Evolutionary conservation across 352 stramenopile species (phyloP).

Genomic region (Globisporangium cystogenes): DNA sequence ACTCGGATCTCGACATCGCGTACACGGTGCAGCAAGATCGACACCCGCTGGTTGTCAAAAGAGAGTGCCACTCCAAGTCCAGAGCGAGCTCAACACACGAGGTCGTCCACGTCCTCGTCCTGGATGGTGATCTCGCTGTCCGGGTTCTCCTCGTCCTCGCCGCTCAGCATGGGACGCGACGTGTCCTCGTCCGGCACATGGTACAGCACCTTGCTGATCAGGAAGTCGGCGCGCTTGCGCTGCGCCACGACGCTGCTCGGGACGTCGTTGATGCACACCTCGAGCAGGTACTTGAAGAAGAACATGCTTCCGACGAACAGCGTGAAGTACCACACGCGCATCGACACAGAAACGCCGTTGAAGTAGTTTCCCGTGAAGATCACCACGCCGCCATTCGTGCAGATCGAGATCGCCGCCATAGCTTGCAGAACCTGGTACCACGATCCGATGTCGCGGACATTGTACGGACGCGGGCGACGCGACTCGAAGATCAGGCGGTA

Average conservation of each 20-base stretch:
- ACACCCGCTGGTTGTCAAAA: too few species aligned
- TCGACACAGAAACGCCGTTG: constrained; percentile 38
- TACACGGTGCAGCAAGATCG: too few species aligned
- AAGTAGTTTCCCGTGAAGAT: constrained; percentile 90
- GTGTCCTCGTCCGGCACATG: constrained; percentile 69
- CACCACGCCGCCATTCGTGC: constrained; percentile 92
- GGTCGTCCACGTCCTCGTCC: constrained; percentile 43
- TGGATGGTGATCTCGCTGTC: constrained; percentile 50
- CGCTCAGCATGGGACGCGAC: constrained; percentile 23
- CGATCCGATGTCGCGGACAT: constrained; percentile 87
- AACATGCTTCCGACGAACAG: constrained; percentile 79
- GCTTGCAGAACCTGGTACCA: constrained; percentile 90
- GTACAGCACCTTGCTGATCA: constrained; percentile 85
- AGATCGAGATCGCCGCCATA: constrained; percentile 88
- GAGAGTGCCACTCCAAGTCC: too few species aligned
- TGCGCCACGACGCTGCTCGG: constrained; percentile 71
- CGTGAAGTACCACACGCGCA: constrained; percentile 76
- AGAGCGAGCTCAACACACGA: constrained; percentile 1
- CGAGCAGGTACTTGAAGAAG: constrained; percentile 77
- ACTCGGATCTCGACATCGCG: too few species aligned
- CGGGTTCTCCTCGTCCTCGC: constrained; percentile 24
- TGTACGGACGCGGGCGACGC: constrained; percentile 71
- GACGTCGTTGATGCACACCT: constrained; percentile 67
- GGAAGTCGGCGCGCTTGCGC: constrained; percentile 72
- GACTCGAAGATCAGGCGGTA: constrained; percentile 82